These are phyloP conservation scores for Wilcoxina mikolae DNA, from an alignment of 495 filamentous ascomycete species.

Conservation along the genomic window DNA sequence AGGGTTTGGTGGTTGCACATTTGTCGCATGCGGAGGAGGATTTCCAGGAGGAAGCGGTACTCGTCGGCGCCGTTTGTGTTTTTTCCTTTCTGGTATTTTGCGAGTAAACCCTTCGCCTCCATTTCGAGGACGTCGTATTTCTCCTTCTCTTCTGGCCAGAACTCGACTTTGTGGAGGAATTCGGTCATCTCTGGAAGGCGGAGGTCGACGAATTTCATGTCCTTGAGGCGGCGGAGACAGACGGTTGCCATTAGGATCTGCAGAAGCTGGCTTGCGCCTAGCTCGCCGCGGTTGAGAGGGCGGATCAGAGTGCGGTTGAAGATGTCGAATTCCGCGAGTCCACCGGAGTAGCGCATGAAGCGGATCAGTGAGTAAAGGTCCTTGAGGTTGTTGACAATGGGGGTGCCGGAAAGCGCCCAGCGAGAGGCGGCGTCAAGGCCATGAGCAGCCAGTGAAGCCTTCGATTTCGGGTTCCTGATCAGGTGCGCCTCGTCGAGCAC, in stretches of 20 bases:
- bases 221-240: slow-evolving; percentile 70
- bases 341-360: slow-evolving; percentile 65
- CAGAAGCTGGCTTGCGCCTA: slow-evolving; percentile 47
- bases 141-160: slow-evolving; percentile 57
- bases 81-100: slow-evolving; percentile 38
- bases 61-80: slow-evolving; percentile 33
- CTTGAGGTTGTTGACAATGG: slow-evolving; percentile 49
- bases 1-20: slow-evolving; percentile 80
- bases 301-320: slow-evolving; percentile 64
- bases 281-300: slow-evolving; percentile 47
- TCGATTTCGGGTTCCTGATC: slow-evolving; percentile 65
- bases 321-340: slow-evolving; percentile 55
- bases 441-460: slow-evolving; percentile 52
- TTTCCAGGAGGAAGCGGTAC: slow-evolving; percentile 60
- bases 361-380: slow-evolving; percentile 71
- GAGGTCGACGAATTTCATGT: slow-evolving; percentile 79
- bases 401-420: slow-evolving; percentile 74
- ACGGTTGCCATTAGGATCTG: slow-evolving; percentile 69
- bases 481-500: slow-evolving; percentile 81
- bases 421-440: slow-evolving; percentile 52
- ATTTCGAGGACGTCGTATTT: slow-evolving; percentile 68
- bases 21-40: slow-evolving; percentile 72
- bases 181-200: slow-evolving; percentile 65
- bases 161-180: slow-evolving; percentile 64
- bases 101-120: slow-evolving; percentile 60